These are phyloP conservation scores for Diutina pseudorugosa DNA, from an alignment of 1,139 yeast genomes.

Conservation along the genomic window DNA sequence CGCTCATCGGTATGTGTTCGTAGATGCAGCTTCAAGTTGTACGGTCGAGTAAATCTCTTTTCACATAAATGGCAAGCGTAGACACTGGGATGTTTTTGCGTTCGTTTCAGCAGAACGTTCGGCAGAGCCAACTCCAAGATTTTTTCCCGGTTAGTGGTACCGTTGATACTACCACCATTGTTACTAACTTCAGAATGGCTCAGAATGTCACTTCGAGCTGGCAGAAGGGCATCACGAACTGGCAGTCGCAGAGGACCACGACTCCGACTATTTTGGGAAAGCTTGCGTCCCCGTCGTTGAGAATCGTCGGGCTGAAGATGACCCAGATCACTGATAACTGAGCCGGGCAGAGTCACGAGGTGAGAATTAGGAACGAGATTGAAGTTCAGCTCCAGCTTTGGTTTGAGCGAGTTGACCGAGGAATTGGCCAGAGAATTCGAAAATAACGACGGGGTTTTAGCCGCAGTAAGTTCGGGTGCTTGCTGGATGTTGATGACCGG, in stretches of 20 bases:
- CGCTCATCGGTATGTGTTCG: slow-evolving; percentile 92
- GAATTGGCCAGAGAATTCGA: slow-evolving; percentile 29
- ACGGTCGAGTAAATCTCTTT: slow-evolving; percentile 81
- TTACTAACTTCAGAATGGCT: neutral
- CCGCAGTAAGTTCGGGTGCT: slow-evolving; percentile 22
- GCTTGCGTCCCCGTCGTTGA: slow-evolving; percentile 22
- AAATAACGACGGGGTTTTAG: slow-evolving; percentile 32
- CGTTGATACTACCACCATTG: neutral
- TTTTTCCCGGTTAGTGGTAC: slow-evolving; percentile 34
- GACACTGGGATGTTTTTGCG: slow-evolving; percentile 67
- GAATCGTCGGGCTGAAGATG: slow-evolving; percentile 25
- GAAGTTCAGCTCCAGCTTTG: neutral
- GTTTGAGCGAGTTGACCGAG: slow-evolving; percentile 7
- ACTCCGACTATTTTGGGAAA: slow-evolving; percentile 12
- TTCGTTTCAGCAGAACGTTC: slow-evolving; percentile 35
- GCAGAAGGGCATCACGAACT: neutral
- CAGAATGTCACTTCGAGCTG: neutral
- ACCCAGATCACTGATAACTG: neutral
- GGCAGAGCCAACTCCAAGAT: slow-evolving; percentile 53
- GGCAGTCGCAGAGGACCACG: slow-evolving; percentile 2
- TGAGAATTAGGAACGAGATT: neutral
- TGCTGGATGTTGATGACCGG: slow-evolving; percentile 19
- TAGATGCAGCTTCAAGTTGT: slow-evolving; percentile 81
- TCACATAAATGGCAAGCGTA: slow-evolving; percentile 81
- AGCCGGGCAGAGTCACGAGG: neutral